Percentiles rank a stretch among this genome's conserved stretches.
phyloP scores from a whole-genome alignment of 441 rosid genomes.

The Bruguiera hainesii region DNA sequence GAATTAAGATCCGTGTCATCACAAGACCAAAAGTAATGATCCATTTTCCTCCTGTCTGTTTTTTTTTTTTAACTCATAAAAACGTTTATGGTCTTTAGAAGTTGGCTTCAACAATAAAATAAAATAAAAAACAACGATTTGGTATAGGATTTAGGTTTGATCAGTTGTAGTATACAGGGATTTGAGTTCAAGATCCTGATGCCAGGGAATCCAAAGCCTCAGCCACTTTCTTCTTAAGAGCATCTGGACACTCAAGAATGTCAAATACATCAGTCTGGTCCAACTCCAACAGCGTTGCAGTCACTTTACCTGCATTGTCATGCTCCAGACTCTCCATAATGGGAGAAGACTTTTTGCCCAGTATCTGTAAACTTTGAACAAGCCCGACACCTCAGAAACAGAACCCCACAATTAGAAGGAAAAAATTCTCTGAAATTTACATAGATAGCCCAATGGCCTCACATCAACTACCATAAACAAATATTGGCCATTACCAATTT shows the following conservation, averaged over 20 bases:
- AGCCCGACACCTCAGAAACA: too few relatives aligned
- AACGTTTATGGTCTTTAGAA: too few relatives aligned
- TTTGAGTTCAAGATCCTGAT: constrained; percentile 15
- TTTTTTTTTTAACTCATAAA: too few relatives aligned
- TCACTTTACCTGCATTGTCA: constrained; percentile 43
- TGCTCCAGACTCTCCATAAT: constrained; percentile 37
- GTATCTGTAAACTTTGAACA: constrained; percentile 23
- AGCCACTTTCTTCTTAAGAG: constrained; percentile 50
- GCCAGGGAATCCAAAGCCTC: constrained; percentile 43
- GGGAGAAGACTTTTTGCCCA: constrained; percentile 14
- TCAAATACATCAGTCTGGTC: constrained; percentile 61
- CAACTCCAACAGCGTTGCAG: constrained; percentile 74
- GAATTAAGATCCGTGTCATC: too few relatives aligned
- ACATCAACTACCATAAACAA: too few relatives aligned
- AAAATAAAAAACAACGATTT: too few relatives aligned
- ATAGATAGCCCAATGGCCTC: not conserved
- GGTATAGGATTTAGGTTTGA: not conserved
- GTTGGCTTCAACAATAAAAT: too few relatives aligned
- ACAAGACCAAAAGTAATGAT: too few relatives aligned
- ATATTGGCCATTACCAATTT: too few relatives aligned
- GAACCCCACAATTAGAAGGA: not conserved
- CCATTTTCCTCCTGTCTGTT: too few relatives aligned
- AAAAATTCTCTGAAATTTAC: not conserved
- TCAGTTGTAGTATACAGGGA: not conserved
- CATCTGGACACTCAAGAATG: constrained; percentile 51